Percentiles rank a stretch among this genome's conserved stretches.
These are phyloP conservation scores for Naegleria fowleri DNA, from an alignment of 208 protist species.

Conservation along the genomic window DNA sequence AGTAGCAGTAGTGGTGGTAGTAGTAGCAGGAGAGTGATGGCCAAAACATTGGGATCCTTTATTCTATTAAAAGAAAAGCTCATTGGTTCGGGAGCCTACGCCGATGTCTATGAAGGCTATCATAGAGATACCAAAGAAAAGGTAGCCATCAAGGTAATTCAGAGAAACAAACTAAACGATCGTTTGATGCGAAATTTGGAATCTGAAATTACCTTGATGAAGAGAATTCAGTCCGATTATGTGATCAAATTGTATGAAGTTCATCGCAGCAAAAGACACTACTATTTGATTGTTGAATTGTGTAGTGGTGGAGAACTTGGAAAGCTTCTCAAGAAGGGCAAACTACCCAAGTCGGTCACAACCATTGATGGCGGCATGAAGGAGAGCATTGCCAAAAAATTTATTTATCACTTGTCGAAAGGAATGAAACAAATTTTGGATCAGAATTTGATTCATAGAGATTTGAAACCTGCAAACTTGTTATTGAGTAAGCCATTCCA, in stretches of 20 bases:
- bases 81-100: neutral
- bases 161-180: neutral
- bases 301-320: neutral
- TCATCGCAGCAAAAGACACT: neutral
- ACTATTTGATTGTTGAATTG: neutral
- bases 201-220: neutral
- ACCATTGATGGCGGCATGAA: neutral
- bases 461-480: conserved; percentile 77
- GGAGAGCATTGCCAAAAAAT: neutral
- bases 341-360: neutral
- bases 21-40: neutral
- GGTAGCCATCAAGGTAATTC: conserved; percentile 21
- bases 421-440: neutral
- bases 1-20: neutral
- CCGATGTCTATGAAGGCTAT: conserved; percentile 20
- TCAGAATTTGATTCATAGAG: conserved; percentile 63
- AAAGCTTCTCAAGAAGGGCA: neutral
- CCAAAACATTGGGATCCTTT: neutral
- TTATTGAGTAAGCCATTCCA: conserved; percentile 55
- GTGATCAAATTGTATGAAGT: neutral
- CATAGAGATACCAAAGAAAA: neutral
- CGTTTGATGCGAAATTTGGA: neutral
- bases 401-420: neutral
- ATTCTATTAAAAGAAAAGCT: neutral
- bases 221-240: neutral